These are phyloP conservation scores for Theobroma grandiflorum DNA, from an alignment of 441 rosid species.

Conservation along the genomic window DNA sequence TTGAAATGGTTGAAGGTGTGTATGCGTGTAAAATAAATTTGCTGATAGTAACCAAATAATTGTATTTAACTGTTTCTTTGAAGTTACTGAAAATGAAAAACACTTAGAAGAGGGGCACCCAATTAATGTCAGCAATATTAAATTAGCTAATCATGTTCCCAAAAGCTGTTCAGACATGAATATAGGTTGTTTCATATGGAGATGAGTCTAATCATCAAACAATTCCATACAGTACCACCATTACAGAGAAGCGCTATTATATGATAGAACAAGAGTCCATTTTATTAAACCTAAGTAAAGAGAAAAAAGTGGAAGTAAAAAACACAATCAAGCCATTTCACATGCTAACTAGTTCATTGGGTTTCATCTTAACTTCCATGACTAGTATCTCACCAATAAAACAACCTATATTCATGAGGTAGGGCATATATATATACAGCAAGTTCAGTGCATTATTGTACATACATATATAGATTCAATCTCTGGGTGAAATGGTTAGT, in stretches of 20 bases:
- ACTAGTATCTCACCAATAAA: conserved; percentile 17
- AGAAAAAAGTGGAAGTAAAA: neutral
- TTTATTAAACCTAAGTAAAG: neutral
- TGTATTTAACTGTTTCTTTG: neutral
- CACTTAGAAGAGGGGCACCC: neutral
- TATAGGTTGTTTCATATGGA: neutral
- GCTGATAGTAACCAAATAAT: neutral
- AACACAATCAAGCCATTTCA: conserved; percentile 1
- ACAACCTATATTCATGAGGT: too few species aligned
- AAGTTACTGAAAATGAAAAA: neutral
- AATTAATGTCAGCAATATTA: neutral
- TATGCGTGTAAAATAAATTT: neutral
- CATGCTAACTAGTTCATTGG: conserved; percentile 12
- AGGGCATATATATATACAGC: neutral
- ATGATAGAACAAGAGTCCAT: too few species aligned
- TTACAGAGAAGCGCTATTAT: too few species aligned
- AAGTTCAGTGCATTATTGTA: neutral
- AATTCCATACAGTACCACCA: neutral
- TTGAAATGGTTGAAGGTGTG: neutral
- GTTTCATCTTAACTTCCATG: conserved; percentile 16
- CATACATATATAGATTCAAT: neutral
- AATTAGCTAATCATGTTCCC: neutral
- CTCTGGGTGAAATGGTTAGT: neutral
- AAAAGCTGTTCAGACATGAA: neutral
- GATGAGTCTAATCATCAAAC: neutral